Base-by-base conservation (phyloP, 2,329 filamentous ascomycete species). In the Elsinoe fawcettii region DNA sequence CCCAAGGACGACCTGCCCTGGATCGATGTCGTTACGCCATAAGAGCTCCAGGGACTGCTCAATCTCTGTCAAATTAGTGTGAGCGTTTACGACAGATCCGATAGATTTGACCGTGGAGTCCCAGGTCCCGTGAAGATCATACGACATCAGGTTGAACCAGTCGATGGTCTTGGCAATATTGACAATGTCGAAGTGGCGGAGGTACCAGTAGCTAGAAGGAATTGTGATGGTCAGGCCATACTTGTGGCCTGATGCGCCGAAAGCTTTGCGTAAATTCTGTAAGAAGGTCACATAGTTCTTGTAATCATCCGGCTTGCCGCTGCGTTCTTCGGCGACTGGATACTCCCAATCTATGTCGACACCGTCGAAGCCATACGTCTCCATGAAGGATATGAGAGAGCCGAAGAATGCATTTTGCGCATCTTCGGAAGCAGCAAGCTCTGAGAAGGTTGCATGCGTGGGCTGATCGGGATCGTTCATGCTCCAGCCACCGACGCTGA, bases 51-150 rank as follows among this genome's bases (percentile, higher is more conserved):
- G 49, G 0, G 68, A 68, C 0, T 61, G 25, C 4, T 73, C 65
- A 16, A 78, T 78, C 62, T 79, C 75, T 1, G 75, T 76, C 0
- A 79, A 56, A 60, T 79, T 77, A 0, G 76, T 76, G 59, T 79
- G 76, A 0, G 65, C 63, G 12, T 67, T 59, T 3, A 73, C 63
- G 11, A 65, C 65, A 0, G 66, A 43, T 0, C 74, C 75, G 56
- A 71, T 60, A 20, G 30, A 59, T 54, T 59, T 44, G 56, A 63
- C 64, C 0, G 61, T 20, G 0, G 49, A 11, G 58, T 77, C 74
- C 73, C 72, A 77, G 0, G 65, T 57, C 0, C 76, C 76, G 58
- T 78, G 73, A 0, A 77, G 58, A 58, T 78, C 74, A 59, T 77
- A 77, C 0, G 67, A 67, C 67, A 78, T 74, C n/a, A 78, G 36